Evolutionary conservation across 768 basidiomycete species (phyloP).

Genomic region (Suillus occidentalis): DNA sequence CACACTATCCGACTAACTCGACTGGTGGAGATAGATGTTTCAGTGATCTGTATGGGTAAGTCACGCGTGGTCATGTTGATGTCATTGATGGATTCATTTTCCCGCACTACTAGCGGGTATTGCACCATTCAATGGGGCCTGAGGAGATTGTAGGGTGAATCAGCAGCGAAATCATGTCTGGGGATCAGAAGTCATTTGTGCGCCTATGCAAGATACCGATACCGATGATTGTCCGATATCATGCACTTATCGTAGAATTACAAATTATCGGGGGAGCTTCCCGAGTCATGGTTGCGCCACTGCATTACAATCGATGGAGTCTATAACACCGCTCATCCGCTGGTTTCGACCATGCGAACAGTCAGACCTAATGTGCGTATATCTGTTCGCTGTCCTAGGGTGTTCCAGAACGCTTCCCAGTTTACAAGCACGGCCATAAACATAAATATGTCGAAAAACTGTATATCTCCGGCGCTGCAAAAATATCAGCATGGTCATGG

Average conservation of each 20-base stretch:
- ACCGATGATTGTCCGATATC: not conserved
- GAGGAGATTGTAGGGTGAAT: not conserved
- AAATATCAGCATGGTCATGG: slow-evolving; percentile 8
- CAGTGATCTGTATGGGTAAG: not conserved
- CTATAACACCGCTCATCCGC: no score
- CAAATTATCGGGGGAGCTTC: not conserved
- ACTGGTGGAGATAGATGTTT: no score
- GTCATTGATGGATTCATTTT: not conserved
- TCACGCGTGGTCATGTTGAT: not conserved
- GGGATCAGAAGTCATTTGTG: no score
- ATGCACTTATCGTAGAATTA: not conserved
- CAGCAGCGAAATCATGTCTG: no score
- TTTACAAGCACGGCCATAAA: slow-evolving; percentile 58
- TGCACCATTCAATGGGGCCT: no score
- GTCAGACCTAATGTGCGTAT: no score
- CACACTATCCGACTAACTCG: no score
- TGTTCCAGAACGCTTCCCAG: slow-evolving; percentile 52
- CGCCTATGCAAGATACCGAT: not conserved
- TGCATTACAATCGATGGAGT: no score
- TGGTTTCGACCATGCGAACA: no score
- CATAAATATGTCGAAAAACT: slow-evolving; percentile 56
- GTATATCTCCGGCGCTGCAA: slow-evolving; percentile 54
- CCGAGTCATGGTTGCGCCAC: not conserved
- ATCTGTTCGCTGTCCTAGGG: slow-evolving; percentile 28
- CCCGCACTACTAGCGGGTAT: not conserved